A percentile compares a stretch with the other conserved stretches of the same genome.
phyloP scores from a whole-genome alignment of 306 rosid genomes.

The Pueraria montana region DNA sequence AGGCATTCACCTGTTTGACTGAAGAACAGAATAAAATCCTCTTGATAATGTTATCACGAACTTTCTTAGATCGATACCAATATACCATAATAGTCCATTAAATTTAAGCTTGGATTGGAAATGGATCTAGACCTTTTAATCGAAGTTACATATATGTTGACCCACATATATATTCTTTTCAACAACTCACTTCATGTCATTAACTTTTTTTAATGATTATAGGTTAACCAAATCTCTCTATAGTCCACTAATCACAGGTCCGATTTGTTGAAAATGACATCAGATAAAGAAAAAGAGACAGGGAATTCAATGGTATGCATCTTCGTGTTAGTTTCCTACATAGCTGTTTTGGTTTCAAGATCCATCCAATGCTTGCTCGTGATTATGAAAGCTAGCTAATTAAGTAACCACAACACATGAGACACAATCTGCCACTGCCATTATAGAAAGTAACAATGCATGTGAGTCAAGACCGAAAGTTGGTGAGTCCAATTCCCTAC shows the following conservation, averaged over 20 bases:
- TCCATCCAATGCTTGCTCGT: slow-evolving; percentile 18
- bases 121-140: not conserved
- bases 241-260: not conserved
- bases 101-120: slow-evolving; percentile 8
- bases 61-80: not conserved
- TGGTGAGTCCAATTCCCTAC: slow-evolving; percentile 43
- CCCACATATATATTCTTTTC: not conserved
- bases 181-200: slow-evolving; percentile 20
- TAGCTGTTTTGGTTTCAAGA: not conserved
- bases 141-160: slow-evolving; percentile 5
- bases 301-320: not conserved
- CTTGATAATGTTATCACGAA: not conserved
- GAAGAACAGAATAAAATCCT: slow-evolving; percentile 8
- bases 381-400: slow-evolving; percentile 12
- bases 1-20: not conserved
- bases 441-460: slow-evolving; percentile 48
- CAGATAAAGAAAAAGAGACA: slow-evolving; percentile 2
- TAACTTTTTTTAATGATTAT: not conserved
- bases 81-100: not conserved
- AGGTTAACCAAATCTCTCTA: slow-evolving; percentile 13
- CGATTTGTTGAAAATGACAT: slow-evolving; percentile 29
- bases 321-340: slow-evolving; percentile 25
- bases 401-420: not conserved
- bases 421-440: slow-evolving; percentile 40
- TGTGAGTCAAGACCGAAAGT: slow-evolving; percentile 46